Evolutionary conservation across 2,329 filamentous ascomycete species (phyloP), one percentile per base, ranked within the genome.

Genomic region (Pseudogymnoascus sp.): DNA sequence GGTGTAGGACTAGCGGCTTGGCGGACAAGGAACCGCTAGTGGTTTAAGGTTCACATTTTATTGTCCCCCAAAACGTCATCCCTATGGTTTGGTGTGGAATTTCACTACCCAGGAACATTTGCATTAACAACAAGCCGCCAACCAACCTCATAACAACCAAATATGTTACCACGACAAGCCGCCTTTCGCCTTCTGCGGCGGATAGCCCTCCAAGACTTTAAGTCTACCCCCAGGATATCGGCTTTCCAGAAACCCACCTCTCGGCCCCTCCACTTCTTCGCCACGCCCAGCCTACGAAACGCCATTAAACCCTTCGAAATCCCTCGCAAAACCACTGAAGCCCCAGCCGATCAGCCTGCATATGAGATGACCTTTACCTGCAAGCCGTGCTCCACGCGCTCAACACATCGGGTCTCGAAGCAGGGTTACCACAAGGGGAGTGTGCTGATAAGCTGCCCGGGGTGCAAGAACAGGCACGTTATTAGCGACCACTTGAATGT

Each of bases 321-420:
- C 10, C 61, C 61, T 19, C 61, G 41, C 13, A 62, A 62, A 19
- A 57, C 51, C 11, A 13, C n/a, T 3, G 51, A 57, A 8, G n/a
- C 28, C 6, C 31, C 61, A n/a, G 39, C 61, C 3, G 51, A 63
- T 5, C 61, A 71, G 62, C 91, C 91, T 1, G 85, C 90, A 64
- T 99, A 98, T 78, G 83, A 92, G 70, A 82, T 99, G 68, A 90
- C 87, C 61, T 97, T 99, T 75, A 99, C 95, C 69, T 99, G 95
- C 83, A 87, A 90, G 65, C 91, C 90, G 34, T 99, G 95, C 78
- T 80, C 82, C 54, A 79, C 84, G 37, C 88, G 93, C 65, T 96
- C 91, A n/a, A 83, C 86, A 11, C 96, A 99, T 78, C 84, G 84
- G 61, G 81, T 99, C 71, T 92, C 91, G 31, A 97, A 98, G 77